Percentiles rank a stretch among this genome's conserved stretches.
phyloP scores from a whole-genome alignment of 2,329 filamentous ascomycete genomes.

The Hypoxylon sp. region DNA sequence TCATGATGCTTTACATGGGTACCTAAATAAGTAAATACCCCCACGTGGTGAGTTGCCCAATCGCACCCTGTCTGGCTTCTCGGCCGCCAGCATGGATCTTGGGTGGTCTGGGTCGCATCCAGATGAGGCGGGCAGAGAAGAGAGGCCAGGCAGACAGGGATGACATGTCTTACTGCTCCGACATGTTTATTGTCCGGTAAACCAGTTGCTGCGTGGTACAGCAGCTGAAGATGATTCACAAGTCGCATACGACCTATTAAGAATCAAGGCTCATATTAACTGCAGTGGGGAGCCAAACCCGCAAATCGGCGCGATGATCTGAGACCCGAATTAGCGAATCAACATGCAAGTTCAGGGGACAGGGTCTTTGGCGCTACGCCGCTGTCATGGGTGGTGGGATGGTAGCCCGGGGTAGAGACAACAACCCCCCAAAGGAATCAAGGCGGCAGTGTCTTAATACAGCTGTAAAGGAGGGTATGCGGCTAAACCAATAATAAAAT shows the following conservation, averaged over 20 bases:
- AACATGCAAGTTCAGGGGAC: conserved; percentile 32
- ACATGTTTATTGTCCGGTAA: conserved; percentile 19
- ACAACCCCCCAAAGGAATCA: conserved; percentile 3
- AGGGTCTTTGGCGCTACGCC: conserved; percentile 36
- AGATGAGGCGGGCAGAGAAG: conserved; percentile 28
- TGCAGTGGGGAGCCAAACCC: conserved; percentile 31
- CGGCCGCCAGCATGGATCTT: conserved; percentile 19
- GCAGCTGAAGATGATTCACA: conserved; percentile 35
- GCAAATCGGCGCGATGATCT: conserved; percentile 34
- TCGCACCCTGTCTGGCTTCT: conserved; percentile 22
- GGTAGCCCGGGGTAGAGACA: conserved; percentile 23
- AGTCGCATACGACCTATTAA: conserved; percentile 26
- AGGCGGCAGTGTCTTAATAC: conserved; percentile 20
- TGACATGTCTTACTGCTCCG: conserved; percentile 14
- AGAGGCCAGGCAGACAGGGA: conserved; percentile 31
- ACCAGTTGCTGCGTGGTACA: conserved; percentile 17
- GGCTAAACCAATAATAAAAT: conserved; percentile 39
- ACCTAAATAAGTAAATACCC: conserved; percentile 15
- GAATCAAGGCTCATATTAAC: conserved; percentile 33
- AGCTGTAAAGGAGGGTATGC: conserved; percentile 37
- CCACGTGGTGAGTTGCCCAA: conserved; percentile 38
- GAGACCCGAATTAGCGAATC: conserved; percentile 43
- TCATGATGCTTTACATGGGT: conserved; percentile 26
- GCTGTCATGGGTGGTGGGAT: conserved; percentile 33
- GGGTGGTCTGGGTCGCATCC: conserved; percentile 28